Base-by-base conservation (phyloP, 1,284 basidiomycete species). In the Ustilago cynodontis region DNA sequence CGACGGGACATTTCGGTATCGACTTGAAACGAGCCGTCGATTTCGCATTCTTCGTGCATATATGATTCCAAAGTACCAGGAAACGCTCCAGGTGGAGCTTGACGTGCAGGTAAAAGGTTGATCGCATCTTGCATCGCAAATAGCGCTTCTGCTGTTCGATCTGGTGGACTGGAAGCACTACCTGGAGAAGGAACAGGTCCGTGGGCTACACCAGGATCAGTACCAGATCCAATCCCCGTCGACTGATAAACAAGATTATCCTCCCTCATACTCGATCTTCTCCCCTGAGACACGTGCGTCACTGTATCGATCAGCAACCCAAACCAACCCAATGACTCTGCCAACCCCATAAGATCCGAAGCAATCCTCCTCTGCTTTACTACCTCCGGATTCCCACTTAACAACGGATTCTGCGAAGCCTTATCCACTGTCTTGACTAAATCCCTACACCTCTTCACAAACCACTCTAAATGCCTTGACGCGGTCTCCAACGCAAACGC, bases 401-500 rank as follows among this genome's bases (percentile, higher is more conserved):
- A 59, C 41, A 73, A 10, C 10, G 75, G 75, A 11, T 70, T 77
- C 50, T 63, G 66, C 24, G 53, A 58, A 9, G 75, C 65, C 20
- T 73, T 65, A 4, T 75, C 76, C 9, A 74, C 71, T 24, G 71
- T 65, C 16, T 61, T 51, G 1, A 74, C 62, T 1, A 74, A 51
- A 37, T 78, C 71, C 1, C 76, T 54, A 31, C 71, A 71, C 11
- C 71, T 53, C 43, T 68, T 61, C 14, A 78, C 67, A 43, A 75
- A 75, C 67, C 71, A 78, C 51, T 78, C 76, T 20, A 78, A 54
- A 57, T 78, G 76, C 1, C 71, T 47, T 8, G 71, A 71, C 16
- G 76, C 76, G 8, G 76, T 78, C 54, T 71, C 76, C 20, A 74
- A 61, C 3, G 76, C 76, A 39, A 78, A 78, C 1, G 76, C 71